Evolutionary conservation across 208 protist species (phyloP).

Genomic region (Leishmania gerbilli): DNA sequence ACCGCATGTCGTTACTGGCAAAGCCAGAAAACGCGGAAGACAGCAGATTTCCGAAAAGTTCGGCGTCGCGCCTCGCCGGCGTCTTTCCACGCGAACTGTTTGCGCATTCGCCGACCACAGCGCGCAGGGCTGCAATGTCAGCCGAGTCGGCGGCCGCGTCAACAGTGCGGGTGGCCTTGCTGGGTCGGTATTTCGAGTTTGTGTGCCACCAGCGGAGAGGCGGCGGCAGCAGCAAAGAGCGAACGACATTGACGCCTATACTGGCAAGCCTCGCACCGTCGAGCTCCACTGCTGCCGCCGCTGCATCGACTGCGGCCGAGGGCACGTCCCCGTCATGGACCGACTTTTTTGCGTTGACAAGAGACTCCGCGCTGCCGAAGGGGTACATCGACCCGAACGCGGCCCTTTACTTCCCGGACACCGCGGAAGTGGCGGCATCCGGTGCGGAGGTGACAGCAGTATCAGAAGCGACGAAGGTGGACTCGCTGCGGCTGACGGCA

Average conservation of each 20-base stretch:
- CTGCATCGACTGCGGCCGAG: not conserved
- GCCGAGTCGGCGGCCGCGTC: not conserved
- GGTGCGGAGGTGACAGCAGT: not conserved
- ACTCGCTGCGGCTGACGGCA: constrained; percentile 6
- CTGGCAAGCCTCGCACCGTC: not conserved
- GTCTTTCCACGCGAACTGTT: constrained; percentile 18
- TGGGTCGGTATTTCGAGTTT: constrained; percentile 31
- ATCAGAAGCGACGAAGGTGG: not conserved
- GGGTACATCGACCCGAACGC: constrained; percentile 24
- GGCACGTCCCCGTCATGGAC: constrained; percentile 27
- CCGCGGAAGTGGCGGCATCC: not conserved
- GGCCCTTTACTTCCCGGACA: constrained; percentile 25
- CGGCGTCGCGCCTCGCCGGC: not conserved
- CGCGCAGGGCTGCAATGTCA: not conserved
- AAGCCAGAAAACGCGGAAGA: not conserved
- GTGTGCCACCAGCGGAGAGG: constrained; percentile 11
- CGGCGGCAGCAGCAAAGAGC: not conserved
- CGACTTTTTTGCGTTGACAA: constrained; percentile 38
- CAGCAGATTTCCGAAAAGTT: no score
- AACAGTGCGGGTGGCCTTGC: constrained; percentile 22
- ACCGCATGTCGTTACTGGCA: not conserved
- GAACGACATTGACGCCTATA: constrained; percentile 2
- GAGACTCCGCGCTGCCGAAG: constrained; percentile 33
- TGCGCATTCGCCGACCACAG: not conserved
- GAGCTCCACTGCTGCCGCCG: not conserved